Conservation (phyloP, 305 asterid genomes). For the Rubia balearica region DNA sequence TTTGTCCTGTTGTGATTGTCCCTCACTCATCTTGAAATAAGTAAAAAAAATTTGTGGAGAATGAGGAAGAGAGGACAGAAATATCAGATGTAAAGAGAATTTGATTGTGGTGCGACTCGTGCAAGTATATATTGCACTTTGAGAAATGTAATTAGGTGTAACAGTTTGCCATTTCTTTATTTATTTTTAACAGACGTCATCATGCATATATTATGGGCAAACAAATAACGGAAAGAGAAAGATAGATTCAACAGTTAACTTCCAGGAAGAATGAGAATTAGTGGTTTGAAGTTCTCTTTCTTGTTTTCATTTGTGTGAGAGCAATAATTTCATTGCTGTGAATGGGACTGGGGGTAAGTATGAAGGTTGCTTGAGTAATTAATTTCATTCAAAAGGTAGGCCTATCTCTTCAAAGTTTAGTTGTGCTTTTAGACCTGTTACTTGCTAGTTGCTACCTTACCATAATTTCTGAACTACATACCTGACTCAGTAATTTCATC, state of each 20-base stretch:
- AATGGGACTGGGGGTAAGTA: background rate
- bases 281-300: background rate
- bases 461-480: background rate
- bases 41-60: background rate
- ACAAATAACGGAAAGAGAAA: background rate
- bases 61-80: constrained; percentile 2
- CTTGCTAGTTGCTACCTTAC: background rate
- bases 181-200: background rate
- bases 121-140: background rate
- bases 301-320: background rate
- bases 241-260: background rate
- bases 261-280: background rate
- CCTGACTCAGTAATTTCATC: constrained; percentile 23
- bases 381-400: background rate
- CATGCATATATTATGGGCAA: background rate
- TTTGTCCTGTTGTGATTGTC: background rate
- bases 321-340: background rate
- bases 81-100: constrained; percentile 5
- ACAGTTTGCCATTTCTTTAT: background rate
- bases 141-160: background rate
- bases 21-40: background rate
- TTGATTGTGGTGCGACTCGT: background rate
- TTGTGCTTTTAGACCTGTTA: background rate
- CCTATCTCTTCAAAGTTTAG: background rate
- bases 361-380: background rate